Percentiles rank a stretch among this genome's conserved stretches.
Evolutionary conservation across 2,329 filamentous ascomycete species (phyloP).

Genomic region (Ceratocystis ficicola): DNA sequence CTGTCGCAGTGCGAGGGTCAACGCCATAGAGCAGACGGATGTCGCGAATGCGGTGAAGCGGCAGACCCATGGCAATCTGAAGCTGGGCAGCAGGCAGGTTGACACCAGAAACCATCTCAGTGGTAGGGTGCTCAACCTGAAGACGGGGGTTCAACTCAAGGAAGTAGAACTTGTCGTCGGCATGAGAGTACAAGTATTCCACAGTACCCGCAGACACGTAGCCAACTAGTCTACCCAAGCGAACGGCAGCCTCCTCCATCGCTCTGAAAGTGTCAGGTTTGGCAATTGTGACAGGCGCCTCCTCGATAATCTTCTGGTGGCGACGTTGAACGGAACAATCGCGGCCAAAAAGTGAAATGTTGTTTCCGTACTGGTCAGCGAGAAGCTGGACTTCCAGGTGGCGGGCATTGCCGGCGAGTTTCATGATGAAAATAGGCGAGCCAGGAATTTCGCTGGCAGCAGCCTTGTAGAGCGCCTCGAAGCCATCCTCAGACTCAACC

Average conservation of each 20-base stretch:
- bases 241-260: conserved; percentile 95
- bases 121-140: conserved; percentile 98
- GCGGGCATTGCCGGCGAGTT: conserved; percentile 88
- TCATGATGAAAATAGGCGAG: conserved; percentile 99
- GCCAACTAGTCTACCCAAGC: conserved; percentile 83
- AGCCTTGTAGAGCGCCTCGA: conserved; percentile 80
- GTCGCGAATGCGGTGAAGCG: conserved; percentile 86
- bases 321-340: conserved; percentile 97
- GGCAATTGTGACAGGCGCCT: conserved; percentile 94
- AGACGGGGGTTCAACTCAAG: conserved; percentile 96
- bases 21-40: conserved; percentile 93
- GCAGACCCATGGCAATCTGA: conserved; percentile 97
- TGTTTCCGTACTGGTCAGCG: conserved; percentile 98
- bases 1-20: conserved; percentile 71
- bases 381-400: conserved; percentile 96
- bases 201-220: conserved; percentile 98
- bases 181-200: conserved; percentile 95
- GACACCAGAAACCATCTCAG: conserved; percentile 97
- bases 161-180: conserved; percentile 99
- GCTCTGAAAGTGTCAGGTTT: conserved; percentile 77
- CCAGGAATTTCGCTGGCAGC: conserved; percentile 95
- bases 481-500: conserved; percentile 72
- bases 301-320: conserved; percentile 99
- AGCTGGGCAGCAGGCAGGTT: conserved; percentile 95
- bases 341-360: conserved; percentile 96